These are phyloP conservation scores for Quillaja saponaria DNA, from an alignment of 306 rosid species.

Conservation along the genomic window DNA sequence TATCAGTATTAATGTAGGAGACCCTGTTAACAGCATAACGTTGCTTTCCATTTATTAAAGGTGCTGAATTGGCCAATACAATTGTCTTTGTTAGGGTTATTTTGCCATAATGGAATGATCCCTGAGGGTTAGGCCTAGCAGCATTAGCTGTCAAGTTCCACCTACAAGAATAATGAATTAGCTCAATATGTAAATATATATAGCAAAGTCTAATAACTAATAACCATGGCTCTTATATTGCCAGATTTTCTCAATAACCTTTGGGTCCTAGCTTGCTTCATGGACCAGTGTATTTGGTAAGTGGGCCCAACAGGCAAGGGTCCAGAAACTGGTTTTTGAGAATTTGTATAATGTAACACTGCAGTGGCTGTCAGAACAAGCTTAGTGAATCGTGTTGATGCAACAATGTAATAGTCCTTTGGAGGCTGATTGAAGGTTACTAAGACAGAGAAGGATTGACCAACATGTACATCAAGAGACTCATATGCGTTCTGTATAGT, in stretches of 20 bases:
- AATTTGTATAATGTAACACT: conserved; percentile 74
- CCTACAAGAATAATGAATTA: conserved; percentile 44
- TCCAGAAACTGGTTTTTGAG: conserved; percentile 64
- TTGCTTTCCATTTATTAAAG: conserved; percentile 74
- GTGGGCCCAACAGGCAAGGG: conserved; percentile 71
- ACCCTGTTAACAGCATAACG: conserved; percentile 76
- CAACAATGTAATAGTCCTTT: conserved; percentile 81
- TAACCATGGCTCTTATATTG: neutral
- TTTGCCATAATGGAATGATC: conserved; percentile 90
- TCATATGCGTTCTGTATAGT: conserved; percentile 69
- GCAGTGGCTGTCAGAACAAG: conserved; percentile 59
- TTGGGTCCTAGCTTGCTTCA: conserved; percentile 85
- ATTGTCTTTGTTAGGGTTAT: conserved; percentile 61
- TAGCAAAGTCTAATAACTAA: neutral
- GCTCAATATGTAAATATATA: conserved; percentile 7
- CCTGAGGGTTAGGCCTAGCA: conserved; percentile 99
- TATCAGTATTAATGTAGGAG: conserved; percentile 74
- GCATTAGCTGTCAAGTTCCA: conserved; percentile 98
- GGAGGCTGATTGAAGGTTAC: conserved; percentile 80
- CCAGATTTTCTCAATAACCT: conserved; percentile 39
- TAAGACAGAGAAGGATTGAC: conserved; percentile 77
- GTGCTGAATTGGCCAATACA: conserved; percentile 71
- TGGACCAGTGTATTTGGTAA: conserved; percentile 62
- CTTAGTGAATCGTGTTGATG: conserved; percentile 76
- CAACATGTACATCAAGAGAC: conserved; percentile 93